These are phyloP conservation scores for Nothophytophthora sp. DNA, from an alignment of 352 stramenopile species.

Conservation along the genomic window DNA sequence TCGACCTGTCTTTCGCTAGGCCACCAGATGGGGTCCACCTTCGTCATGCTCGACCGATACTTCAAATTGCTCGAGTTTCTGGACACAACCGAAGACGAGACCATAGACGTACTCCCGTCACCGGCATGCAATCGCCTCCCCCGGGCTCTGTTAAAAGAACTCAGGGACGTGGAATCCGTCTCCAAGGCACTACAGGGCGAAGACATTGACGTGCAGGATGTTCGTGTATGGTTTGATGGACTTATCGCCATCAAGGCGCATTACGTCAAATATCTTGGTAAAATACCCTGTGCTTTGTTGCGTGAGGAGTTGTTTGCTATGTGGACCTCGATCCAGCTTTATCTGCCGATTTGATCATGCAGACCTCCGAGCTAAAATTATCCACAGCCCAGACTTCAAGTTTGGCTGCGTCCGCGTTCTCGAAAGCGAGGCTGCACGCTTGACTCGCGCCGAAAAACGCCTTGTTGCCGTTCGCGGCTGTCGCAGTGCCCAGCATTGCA, in stretches of 20 bases:
- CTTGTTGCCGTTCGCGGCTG: neutral
- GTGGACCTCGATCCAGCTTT: neutral
- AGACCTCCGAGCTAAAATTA: neutral
- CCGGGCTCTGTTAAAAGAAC: neutral
- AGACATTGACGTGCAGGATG: neutral
- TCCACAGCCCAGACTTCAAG: constrained; percentile 7
- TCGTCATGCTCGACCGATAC: neutral
- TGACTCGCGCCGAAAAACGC: neutral
- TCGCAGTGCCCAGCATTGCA: too few relatives aligned
- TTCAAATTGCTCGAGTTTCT: constrained; percentile 8
- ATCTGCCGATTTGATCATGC: too few relatives aligned
- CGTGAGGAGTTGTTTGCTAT: too few relatives aligned
- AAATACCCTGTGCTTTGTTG: too few relatives aligned
- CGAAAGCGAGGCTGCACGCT: neutral
- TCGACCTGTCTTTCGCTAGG: too few relatives aligned
- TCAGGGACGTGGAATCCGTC: constrained; percentile 3
- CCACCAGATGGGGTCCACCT: too few relatives aligned
- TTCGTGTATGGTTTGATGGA: constrained; percentile 7
- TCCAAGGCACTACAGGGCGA: constrained; percentile 5
- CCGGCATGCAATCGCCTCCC: neutral
- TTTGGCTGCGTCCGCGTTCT: neutral
- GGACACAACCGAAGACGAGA: too few relatives aligned
- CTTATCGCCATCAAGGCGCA: constrained; percentile 3
- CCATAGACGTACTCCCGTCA: neutral
- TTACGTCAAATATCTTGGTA: constrained; percentile 3